Evolutionary conservation across 257 asterid genomes (phyloP).

Genomic region (Thymus mandschuricus): DNA sequence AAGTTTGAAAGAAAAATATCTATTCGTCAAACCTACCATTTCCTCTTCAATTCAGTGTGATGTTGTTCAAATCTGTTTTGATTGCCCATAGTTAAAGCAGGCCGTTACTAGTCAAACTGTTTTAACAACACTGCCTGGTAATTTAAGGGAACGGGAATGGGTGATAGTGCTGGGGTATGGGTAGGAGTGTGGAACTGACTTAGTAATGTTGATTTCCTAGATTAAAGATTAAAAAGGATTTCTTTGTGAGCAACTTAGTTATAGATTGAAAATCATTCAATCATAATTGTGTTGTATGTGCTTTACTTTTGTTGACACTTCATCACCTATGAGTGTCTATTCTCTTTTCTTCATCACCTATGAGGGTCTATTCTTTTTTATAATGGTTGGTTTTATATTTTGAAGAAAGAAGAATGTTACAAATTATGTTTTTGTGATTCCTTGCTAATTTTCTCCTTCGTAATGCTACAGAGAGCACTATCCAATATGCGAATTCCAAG

Average conservation of each 20-base stretch:
- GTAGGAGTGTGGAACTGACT: too few species aligned
- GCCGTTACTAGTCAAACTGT: neutral
- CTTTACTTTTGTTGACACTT: neutral
- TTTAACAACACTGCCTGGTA: neutral
- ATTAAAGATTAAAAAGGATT: neutral
- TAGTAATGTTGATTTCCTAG: neutral
- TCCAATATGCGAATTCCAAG: conserved; percentile 84
- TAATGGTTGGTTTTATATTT: neutral
- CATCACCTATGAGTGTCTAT: neutral
- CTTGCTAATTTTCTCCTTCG: conserved; percentile 29
- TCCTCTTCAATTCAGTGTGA: neutral
- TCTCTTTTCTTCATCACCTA: neutral
- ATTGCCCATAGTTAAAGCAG: neutral
- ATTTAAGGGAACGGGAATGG: neutral
- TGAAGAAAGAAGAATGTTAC: neutral
- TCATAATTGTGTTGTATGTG: neutral
- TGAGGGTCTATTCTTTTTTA: neutral
- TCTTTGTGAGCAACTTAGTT: neutral
- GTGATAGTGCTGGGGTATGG: neutral
- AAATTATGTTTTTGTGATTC: conserved; percentile 24
- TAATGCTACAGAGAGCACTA: conserved; percentile 59
- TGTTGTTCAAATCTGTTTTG: neutral
- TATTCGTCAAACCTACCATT: neutral
- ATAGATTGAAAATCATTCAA: neutral
- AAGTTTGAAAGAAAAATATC: neutral